Evolutionary conservation across 2,329 filamentous ascomycete species (phyloP).

Genomic region (Phaeosphaeria sp.): DNA sequence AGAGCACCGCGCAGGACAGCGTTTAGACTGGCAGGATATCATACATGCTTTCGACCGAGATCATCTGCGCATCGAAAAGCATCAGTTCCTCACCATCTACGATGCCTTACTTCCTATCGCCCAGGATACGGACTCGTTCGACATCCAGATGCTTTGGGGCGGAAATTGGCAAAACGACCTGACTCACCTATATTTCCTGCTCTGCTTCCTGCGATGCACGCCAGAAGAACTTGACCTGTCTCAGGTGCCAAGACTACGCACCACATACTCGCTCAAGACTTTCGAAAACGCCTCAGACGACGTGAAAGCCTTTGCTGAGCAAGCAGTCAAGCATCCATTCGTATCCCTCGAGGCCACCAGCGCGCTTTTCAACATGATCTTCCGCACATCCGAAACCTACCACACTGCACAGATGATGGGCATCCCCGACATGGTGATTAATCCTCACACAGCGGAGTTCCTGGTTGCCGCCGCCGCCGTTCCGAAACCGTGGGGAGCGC

Average conservation of each 20-base stretch:
- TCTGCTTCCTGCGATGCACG: constrained; percentile 80
- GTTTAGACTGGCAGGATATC: constrained; percentile 72
- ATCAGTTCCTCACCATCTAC: constrained; percentile 84
- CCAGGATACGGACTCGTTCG: constrained; percentile 67
- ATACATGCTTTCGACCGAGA: constrained; percentile 82
- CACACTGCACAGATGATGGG: constrained; percentile 62
- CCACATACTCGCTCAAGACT: constrained; percentile 73
- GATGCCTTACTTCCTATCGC: constrained; percentile 78
- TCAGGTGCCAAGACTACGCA: constrained; percentile 80
- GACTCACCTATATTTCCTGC: constrained; percentile 92
- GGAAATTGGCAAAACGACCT: constrained; percentile 85
- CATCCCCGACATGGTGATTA: constrained; percentile 67
- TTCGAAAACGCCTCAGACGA: constrained; percentile 67
- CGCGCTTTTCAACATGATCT: constrained; percentile 68
- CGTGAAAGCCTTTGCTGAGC: constrained; percentile 65
- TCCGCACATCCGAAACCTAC: constrained; percentile 65
- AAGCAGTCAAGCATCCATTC: constrained; percentile 82
- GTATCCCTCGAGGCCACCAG: constrained; percentile 85
- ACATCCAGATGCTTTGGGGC: constrained; percentile 90
- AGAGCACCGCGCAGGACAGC: constrained; percentile 61
- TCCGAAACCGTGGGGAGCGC: constrained; percentile 75
- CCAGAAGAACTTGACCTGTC: constrained; percentile 81
- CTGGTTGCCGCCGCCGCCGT: constrained; percentile 79
- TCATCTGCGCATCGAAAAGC: constrained; percentile 74
- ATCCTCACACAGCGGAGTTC: constrained; percentile 79